Percentiles rank a stretch among this genome's conserved stretches.
Conservation (phyloP, 306 rosid species). For the Cucumis cinereus region DNA sequence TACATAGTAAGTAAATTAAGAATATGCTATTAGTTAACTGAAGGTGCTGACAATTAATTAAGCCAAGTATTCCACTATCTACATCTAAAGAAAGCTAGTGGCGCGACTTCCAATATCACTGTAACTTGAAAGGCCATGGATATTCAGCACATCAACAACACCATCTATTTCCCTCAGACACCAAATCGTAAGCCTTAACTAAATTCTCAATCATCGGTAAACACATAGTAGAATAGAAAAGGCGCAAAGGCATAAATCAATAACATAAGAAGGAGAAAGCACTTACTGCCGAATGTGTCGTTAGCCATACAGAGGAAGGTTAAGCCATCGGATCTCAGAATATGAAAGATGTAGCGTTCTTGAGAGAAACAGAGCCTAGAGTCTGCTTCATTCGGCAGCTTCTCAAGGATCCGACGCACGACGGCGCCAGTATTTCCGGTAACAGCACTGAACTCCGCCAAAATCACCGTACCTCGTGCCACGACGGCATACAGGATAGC, state of each 20-base stretch:
- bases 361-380: slow-evolving; percentile 94
- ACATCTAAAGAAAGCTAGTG: not conserved
- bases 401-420: slow-evolving; percentile 84
- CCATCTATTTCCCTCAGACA: not conserved
- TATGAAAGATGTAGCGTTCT: slow-evolving; percentile 89
- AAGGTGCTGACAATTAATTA: not conserved
- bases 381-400: slow-evolving; percentile 76
- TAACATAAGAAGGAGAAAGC: not conserved
- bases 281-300: slow-evolving; percentile 91
- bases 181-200: not conserved
- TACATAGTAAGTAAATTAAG: not conserved
- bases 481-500: slow-evolving; percentile 92
- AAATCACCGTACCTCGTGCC: slow-evolving; percentile 80
- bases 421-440: slow-evolving; percentile 89
- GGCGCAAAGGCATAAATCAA: not conserved
- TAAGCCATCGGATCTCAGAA: slow-evolving; percentile 70
- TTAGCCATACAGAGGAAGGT: slow-evolving; percentile 89
- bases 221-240: too few relatives aligned
- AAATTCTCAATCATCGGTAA: not conserved
- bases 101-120: not conserved
- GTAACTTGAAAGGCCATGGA: not conserved
- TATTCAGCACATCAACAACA: not conserved
- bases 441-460: slow-evolving; percentile 94
- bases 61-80: not conserved
- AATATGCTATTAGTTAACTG: not conserved